Base-by-base conservation (phyloP, 2,329 filamentous ascomycete species). In the Alternaria ventricosa region DNA sequence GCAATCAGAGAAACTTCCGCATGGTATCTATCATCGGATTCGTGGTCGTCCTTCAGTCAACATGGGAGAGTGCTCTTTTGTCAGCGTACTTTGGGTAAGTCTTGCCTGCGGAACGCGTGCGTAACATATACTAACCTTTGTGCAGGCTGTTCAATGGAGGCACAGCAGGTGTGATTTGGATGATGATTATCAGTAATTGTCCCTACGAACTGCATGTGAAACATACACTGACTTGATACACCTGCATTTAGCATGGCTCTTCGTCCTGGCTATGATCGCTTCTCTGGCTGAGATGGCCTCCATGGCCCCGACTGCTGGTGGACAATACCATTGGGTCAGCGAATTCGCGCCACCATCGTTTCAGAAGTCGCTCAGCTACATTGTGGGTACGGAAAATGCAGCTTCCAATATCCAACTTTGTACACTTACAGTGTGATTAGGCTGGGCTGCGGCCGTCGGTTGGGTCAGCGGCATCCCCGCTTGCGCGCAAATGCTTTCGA, bases 401-500 rank as follows among this genome's bases (percentile, higher is more conserved):
- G n/a, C n/a, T n/a, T n/a, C n/a, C n/a, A n/a, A n/a, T n/a, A n/a
- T n/a, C n/a, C n/a, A n/a, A n/a, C n/a, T n/a, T n/a, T n/a, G n/a
- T n/a, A n/a, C n/a, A n/a, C n/a, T n/a, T n/a, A n/a, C n/a, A n/a
- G n/a, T n/a, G n/a, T 20, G 25, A 13, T 13, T 22, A 61, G 77
- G 74, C 67, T 59, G 45, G 65, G 65, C 55, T 49, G 63, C 64
- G 22, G 64, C 64, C 12, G 51, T 69, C 10, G 66, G 66, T 1
- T 68, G 66, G 66, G 64, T 69, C 23, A 57, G 55, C 75, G 79
- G 78, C 65, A 80, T 68, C 64, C 77, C 50, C 11, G 61, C 72
- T 53, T 60, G 74, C 73, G 75, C 55, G n/a, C 67, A 55, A 54
- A 67, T 55, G 64, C 63, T 65, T 66, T 73, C 64, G 7, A 69